Evolutionary conservation across 2,329 filamentous ascomycete species (phyloP).

Genomic region (Aspergillus persii): DNA sequence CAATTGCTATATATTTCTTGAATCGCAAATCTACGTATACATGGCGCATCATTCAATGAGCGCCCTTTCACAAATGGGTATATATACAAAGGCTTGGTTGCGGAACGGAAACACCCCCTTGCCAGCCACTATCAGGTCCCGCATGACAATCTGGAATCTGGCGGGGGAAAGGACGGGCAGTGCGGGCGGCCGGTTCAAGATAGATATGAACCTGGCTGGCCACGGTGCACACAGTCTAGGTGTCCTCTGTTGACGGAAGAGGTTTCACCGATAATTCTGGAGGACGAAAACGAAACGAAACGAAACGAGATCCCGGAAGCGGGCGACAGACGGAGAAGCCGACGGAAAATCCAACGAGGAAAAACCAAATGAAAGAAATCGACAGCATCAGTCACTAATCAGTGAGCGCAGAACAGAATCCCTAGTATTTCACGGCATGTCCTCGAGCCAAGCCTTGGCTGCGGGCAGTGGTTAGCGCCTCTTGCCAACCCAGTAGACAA

Average conservation of each 20-base stretch:
- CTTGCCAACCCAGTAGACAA: background rate
- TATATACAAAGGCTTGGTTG: background rate
- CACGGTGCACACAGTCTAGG: too few relatives aligned
- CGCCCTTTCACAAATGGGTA: background rate
- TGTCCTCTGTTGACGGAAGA: background rate
- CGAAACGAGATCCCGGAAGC: background rate
- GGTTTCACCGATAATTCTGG: background rate
- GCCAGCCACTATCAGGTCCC: constrained; percentile 8
- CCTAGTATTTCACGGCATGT: background rate
- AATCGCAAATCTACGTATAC: background rate
- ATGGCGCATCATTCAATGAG: background rate
- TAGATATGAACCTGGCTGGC: background rate
- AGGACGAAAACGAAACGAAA: background rate
- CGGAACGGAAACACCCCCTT: background rate
- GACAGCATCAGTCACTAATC: background rate
- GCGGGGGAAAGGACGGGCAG: constrained; percentile 2
- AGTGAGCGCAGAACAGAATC: background rate
- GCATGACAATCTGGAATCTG: constrained; percentile 9
- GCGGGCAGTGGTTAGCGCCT: background rate
- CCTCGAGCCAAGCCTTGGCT: constrained; percentile 2
- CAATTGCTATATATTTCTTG: background rate
- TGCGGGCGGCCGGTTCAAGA: background rate
- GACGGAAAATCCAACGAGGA: too few relatives aligned
- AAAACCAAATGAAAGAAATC: background rate
- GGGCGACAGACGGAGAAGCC: too few relatives aligned